Conservation (phyloP, 1,284 basidiomycete species). For the Pseudozyma sp. region DNA sequence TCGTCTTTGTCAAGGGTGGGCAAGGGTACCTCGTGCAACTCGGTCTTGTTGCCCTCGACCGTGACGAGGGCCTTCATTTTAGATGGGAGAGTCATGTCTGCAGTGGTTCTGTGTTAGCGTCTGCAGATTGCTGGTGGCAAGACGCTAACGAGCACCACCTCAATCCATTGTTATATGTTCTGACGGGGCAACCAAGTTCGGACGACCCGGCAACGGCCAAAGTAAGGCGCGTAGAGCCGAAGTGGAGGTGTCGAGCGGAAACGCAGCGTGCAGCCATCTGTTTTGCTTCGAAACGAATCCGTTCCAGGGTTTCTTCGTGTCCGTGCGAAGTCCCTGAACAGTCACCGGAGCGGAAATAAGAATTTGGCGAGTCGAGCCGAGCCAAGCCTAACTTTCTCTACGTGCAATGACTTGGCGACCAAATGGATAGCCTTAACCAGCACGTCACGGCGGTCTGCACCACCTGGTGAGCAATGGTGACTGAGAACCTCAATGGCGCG, state of each 20-base stretch:
- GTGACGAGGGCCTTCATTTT: constrained; percentile 59
- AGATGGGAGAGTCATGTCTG: constrained; percentile 23
- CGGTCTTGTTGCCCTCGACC: constrained; percentile 49
- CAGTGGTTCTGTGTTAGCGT: neutral
- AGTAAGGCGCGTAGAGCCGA: no score
- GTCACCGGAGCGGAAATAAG: neutral
- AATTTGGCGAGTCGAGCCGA: no score
- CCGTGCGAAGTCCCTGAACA: neutral
- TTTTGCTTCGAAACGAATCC: no score
- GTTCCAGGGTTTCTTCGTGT: neutral
- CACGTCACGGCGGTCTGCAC: no score
- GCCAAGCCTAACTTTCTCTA: no score
- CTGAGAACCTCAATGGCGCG: no score
- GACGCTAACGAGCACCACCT: no score
- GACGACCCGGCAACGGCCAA: neutral
- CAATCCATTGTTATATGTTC: neutral
- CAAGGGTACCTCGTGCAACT: constrained; percentile 51
- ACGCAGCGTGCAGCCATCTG: no score
- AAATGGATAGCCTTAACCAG: no score
- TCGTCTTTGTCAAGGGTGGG: constrained; percentile 50
- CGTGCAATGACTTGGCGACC: no score
- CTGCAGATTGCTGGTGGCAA: no score
- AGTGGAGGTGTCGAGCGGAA: neutral
- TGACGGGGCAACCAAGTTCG: neutral
- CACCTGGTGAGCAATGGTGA: no score